These are phyloP conservation scores for Ganoderma sinense DNA, from an alignment of 1,284 basidiomycete genomes.

Conservation along the genomic window DNA sequence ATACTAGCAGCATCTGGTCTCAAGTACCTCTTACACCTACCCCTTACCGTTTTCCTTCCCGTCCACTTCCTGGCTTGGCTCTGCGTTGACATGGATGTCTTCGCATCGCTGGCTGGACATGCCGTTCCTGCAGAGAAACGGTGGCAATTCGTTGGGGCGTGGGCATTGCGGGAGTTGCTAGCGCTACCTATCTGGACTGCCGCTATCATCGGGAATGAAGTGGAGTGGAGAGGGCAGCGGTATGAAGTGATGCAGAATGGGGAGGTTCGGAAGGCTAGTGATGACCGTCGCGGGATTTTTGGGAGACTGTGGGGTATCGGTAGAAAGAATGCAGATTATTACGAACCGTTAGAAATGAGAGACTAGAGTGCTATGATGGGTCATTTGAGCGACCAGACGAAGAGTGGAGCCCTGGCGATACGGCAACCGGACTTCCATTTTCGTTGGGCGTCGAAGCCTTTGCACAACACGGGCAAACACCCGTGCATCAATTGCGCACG, in stretches of 20 bases:
- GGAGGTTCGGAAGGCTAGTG: constrained; percentile 52
- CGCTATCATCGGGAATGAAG: constrained; percentile 81
- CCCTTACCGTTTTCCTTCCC: constrained; percentile 60
- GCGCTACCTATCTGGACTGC: constrained; percentile 87
- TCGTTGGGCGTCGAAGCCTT: not conserved
- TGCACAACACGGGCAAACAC: not conserved
- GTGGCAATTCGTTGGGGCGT: constrained; percentile 76
- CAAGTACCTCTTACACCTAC: constrained; percentile 58
- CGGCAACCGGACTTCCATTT: not conserved
- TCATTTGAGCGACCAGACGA: not conserved
- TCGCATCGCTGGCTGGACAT: constrained; percentile 76
- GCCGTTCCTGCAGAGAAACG: constrained; percentile 57
- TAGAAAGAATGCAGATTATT: constrained; percentile 30
- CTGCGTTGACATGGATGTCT: constrained; percentile 76
- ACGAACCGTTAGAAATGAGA: constrained; percentile 36
- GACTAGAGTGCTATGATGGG: not conserved
- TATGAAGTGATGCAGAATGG: constrained; percentile 74
- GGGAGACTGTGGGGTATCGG: constrained; percentile 26
- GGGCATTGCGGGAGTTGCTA: constrained; percentile 79
- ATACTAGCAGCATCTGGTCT: constrained; percentile 67
- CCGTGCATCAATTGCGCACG: not conserved
- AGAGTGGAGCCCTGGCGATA: not conserved
- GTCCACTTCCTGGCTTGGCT: constrained; percentile 69
- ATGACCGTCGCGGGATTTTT: constrained; percentile 22
- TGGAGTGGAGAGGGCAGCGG: constrained; percentile 82